phyloP scores from a whole-genome alignment of 1,284 basidiomycete species.

The Grifola frondosa region DNA sequence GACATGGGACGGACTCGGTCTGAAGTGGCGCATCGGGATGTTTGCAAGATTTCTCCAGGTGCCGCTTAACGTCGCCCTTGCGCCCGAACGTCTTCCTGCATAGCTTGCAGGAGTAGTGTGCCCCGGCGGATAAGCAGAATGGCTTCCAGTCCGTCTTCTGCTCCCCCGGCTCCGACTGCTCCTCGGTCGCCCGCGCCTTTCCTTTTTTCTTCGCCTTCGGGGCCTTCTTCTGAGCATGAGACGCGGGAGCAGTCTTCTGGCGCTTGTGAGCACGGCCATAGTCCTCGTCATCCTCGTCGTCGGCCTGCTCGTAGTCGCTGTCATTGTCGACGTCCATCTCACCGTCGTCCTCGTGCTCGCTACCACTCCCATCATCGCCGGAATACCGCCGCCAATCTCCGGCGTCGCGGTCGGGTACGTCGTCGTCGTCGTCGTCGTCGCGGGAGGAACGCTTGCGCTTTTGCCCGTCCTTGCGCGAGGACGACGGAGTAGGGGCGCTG shows the following conservation, averaged over 20 bases:
- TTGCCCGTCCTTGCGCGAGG: background rate
- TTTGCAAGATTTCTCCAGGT: constrained; percentile 4
- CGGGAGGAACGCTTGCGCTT: background rate
- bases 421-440: constrained; percentile 2
- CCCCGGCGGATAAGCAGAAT: too few species aligned
- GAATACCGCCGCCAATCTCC: too few species aligned
- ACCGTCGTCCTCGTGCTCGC: constrained; percentile 1
- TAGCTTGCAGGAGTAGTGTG: background rate
- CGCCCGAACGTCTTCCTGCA: constrained; percentile 8
- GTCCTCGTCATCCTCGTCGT: constrained; percentile 5
- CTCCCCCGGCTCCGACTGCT: too few species aligned
- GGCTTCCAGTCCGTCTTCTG: too few species aligned
- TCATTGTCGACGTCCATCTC: constrained; percentile 1
- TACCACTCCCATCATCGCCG: constrained; percentile 2
- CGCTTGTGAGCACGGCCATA: constrained; percentile 7
- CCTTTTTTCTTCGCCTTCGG: background rate
- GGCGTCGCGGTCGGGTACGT: too few species aligned
- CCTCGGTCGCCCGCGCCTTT: background rate
- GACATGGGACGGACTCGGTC: background rate
- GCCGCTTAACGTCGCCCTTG: constrained; percentile 8
- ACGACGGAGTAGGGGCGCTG: background rate
- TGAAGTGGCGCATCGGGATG: background rate
- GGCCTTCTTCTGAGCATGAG: background rate
- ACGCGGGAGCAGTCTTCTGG: constrained; percentile 1
- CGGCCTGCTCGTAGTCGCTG: background rate